A percentile compares a stretch with the other conserved stretches of the same genome.
Evolutionary conservation across 768 basidiomycete genomes (phyloP).

Genomic region (Hebeloma cylindrosporum): DNA sequence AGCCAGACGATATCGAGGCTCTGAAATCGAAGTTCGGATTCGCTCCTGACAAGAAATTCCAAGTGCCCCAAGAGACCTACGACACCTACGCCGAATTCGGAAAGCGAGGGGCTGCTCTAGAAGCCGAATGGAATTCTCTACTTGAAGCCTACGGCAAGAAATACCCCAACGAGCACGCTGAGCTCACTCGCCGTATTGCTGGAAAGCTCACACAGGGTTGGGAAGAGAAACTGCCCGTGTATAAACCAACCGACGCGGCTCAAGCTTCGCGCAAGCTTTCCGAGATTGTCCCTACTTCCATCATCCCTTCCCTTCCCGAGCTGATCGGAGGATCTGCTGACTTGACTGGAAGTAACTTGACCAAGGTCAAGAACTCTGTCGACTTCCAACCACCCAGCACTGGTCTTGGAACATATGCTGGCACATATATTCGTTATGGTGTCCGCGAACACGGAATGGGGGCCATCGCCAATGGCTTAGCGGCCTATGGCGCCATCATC

Average conservation of each 20-base stretch:
- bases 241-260: conserved; percentile 80
- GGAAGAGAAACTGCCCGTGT: conserved; percentile 84
- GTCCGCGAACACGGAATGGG: conserved; percentile 98
- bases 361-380: conserved; percentile 76
- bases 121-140: conserved; percentile 72
- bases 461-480: conserved; percentile 89
- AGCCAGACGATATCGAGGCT: conserved; percentile 83
- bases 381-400: conserved; percentile 94
- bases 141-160: conserved; percentile 69
- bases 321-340: conserved; percentile 89
- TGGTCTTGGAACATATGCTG: conserved; percentile 78
- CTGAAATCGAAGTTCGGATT: conserved; percentile 87
- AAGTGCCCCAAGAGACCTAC: conserved; percentile 73
- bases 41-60: conserved; percentile 74
- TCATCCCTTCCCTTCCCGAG: conserved; percentile 78
- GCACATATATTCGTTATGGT: conserved; percentile 94
- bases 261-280: conserved; percentile 92
- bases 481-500: conserved; percentile 88
- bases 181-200: conserved; percentile 80
- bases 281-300: conserved; percentile 79
- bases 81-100: conserved; percentile 65
- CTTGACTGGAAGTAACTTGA: conserved; percentile 90
- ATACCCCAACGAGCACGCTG: conserved; percentile 83
- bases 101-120: conserved; percentile 69
- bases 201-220: conserved; percentile 83